These are phyloP conservation scores for Beauveria australis DNA, from an alignment of 2,329 filamentous ascomycete genomes.

Conservation along the genomic window DNA sequence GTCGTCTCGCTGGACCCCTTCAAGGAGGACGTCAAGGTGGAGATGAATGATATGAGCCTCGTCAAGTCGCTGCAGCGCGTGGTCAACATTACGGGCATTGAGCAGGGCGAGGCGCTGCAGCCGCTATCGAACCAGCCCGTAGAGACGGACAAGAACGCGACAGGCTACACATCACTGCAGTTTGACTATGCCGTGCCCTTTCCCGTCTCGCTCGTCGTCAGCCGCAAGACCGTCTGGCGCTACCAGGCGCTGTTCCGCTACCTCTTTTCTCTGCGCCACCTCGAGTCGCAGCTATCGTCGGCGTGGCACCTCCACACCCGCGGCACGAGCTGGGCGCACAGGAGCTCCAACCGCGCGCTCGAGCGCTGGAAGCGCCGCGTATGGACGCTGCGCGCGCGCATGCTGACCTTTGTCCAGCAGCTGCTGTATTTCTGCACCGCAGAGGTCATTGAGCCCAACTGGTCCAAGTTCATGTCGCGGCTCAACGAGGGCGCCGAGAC, in stretches of 20 bases:
- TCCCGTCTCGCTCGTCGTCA: constrained; percentile 89
- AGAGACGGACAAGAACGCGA: constrained; percentile 81
- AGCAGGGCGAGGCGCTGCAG: constrained; percentile 76
- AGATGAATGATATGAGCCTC: constrained; percentile 90
- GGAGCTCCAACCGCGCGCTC: constrained; percentile 61
- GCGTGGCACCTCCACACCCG: constrained; percentile 90
- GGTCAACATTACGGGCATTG: constrained; percentile 91
- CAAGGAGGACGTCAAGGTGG: constrained; percentile 96
- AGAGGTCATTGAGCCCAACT: constrained; percentile 97
- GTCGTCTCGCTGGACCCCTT: constrained; percentile 91
- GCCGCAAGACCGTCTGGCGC: constrained; percentile 89
- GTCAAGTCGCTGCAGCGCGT: constrained; percentile 93
- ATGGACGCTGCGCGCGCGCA: constrained; percentile 84
- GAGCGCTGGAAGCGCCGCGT: constrained; percentile 90
- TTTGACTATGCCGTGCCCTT: constrained; percentile 94
- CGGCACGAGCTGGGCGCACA: constrained; percentile 72
- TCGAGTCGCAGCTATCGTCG: constrained; percentile 77
- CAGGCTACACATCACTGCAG: constrained; percentile 85
- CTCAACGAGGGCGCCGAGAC: constrained; percentile 44
- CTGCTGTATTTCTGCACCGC: constrained; percentile 93
- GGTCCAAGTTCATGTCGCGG: constrained; percentile 86
- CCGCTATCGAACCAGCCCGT: constrained; percentile 58
- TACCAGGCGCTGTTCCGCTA: constrained; percentile 97
- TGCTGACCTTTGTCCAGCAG: constrained; percentile 97
- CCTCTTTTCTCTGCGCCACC: constrained; percentile 76